These are phyloP conservation scores for Carpediemonas membranifera DNA, from an alignment of 78 protist species.

Conservation along the genomic window DNA sequence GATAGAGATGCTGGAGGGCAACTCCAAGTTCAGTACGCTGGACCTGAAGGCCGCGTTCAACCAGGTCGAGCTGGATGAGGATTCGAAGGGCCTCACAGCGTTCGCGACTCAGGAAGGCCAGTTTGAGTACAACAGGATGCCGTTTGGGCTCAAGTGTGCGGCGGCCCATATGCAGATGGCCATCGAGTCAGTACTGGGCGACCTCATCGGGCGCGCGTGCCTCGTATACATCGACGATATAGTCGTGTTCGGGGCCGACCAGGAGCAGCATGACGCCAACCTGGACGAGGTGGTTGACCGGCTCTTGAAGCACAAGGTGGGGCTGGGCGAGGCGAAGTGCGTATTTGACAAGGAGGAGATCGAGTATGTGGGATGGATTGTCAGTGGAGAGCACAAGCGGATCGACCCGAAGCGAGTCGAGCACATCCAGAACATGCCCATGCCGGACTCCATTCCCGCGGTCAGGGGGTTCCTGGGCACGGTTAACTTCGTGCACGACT, in stretches of 20 bases:
- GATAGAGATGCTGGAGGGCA: background rate
- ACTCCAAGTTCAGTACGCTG: constrained; percentile 5
- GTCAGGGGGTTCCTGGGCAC: background rate
- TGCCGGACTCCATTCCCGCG: background rate
- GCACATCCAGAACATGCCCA: background rate
- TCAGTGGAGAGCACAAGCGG: background rate
- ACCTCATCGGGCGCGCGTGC: background rate
- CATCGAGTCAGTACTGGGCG: background rate
- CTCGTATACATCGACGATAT: constrained; percentile 33
- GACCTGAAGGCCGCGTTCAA: constrained; percentile 21
- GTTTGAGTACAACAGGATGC: constrained; percentile 13
- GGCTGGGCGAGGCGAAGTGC: background rate
- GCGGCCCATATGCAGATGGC: background rate
- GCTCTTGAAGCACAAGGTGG: background rate
- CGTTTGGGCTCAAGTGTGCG: constrained; percentile 30
- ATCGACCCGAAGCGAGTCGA: background rate
- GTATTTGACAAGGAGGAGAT: background rate
- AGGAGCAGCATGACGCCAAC: constrained; percentile 8
- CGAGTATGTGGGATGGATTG: background rate
- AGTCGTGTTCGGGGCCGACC: background rate
- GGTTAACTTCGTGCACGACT: background rate
- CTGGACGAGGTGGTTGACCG: constrained; percentile 4
- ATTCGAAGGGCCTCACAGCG: constrained; percentile 7
- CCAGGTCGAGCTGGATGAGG: constrained; percentile 8
- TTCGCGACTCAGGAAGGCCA: constrained; percentile 15